Evolutionary conservation across 2,329 filamentous ascomycete genomes (phyloP).

Genomic region (Pseudomassariella vexata): DNA sequence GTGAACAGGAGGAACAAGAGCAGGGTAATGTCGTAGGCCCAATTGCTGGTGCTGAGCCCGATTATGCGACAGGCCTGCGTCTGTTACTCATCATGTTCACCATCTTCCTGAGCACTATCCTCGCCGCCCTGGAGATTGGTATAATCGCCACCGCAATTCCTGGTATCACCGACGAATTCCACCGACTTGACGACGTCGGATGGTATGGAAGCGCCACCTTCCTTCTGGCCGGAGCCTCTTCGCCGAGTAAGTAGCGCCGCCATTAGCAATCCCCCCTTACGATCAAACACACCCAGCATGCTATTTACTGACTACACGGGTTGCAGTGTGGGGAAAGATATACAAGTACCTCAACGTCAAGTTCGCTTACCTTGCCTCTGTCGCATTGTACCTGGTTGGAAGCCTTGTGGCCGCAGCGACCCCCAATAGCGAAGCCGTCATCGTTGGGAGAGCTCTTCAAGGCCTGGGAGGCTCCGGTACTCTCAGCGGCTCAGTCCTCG

Average conservation of each 20-base stretch:
- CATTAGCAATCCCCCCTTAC: no score
- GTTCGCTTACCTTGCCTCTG: slow-evolving; percentile 8
- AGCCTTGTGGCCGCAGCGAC: slow-evolving; percentile 21
- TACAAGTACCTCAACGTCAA: slow-evolving; percentile 19
- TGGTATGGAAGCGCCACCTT: slow-evolving; percentile 23
- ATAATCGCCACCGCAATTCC: slow-evolving; percentile 19
- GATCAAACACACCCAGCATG: no score
- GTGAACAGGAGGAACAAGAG: no score
- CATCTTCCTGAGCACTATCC: no score
- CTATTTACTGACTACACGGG: slow-evolving; percentile 18
- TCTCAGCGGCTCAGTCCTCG: no score
- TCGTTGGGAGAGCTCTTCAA: slow-evolving; percentile 19
- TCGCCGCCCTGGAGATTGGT: no score
- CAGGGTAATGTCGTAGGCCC: no score
- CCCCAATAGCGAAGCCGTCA: slow-evolving; percentile 20
- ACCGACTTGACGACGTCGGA: slow-evolving; percentile 18
- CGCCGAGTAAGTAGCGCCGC: no score
- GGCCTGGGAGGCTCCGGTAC: slow-evolving; percentile 18
- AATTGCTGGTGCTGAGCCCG: no score
- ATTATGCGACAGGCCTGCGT: no score
- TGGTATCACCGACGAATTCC: slow-evolving; percentile 19
- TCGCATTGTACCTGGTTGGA: slow-evolving; percentile 16
- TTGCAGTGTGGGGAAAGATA: slow-evolving; percentile 21
- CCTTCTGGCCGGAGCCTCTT: no score
- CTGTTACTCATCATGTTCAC: no score